Conservation (phyloP, 805 yeast species). For the Grigorovia humatica region DNA sequence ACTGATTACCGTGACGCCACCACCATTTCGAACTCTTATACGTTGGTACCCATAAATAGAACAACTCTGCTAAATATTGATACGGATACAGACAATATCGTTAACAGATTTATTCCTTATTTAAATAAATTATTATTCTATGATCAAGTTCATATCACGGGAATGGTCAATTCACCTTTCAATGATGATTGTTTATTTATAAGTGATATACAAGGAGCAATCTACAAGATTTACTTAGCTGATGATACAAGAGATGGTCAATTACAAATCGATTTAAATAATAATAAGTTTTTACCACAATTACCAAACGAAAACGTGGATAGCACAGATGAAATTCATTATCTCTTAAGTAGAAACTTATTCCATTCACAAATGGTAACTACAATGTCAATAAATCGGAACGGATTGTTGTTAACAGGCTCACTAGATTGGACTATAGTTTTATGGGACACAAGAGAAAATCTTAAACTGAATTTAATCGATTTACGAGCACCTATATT, state of each 20-base stretch:
- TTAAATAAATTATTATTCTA: neutral
- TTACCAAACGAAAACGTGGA: neutral
- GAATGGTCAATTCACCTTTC: slow-evolving; percentile 8
- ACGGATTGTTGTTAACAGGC: slow-evolving; percentile 14
- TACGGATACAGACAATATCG: neutral
- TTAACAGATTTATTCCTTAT: neutral
- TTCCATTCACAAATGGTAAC: slow-evolving; percentile 19
- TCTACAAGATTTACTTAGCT: slow-evolving; percentile 13
- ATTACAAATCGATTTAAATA: slow-evolving; percentile 4
- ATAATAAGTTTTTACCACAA: slow-evolving; percentile 18
- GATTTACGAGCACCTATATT: slow-evolving; percentile 15
- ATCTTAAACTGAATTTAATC: slow-evolving; percentile 7
- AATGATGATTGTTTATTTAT: slow-evolving; percentile 15
- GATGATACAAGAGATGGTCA: slow-evolving; percentile 4
- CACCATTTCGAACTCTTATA: neutral
- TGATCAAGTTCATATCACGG: slow-evolving; percentile 2
- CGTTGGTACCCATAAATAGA: neutral
- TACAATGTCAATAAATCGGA: slow-evolving; percentile 7
- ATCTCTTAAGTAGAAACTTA: neutral
- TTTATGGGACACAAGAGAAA: slow-evolving; percentile 17
- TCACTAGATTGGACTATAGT: slow-evolving; percentile 20
- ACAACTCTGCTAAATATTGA: neutral
- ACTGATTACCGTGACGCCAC: neutral
- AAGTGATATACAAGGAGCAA: slow-evolving; percentile 23
- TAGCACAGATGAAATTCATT: neutral